Evolutionary conservation across 306 rosid species (phyloP).

Genomic region (Vigna mungo): DNA sequence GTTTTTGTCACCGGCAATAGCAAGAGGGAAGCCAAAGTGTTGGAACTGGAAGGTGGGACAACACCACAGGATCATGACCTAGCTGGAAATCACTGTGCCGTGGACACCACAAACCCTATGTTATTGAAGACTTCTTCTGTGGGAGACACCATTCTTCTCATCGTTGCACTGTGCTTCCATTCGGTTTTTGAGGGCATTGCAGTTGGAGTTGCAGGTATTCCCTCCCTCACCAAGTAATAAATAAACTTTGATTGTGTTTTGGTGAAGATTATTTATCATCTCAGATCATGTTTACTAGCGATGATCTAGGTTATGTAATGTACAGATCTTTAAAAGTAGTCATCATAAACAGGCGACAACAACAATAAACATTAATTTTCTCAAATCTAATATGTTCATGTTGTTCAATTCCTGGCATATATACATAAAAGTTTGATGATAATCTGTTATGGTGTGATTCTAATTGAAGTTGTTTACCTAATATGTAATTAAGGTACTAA

Average conservation of each 20-base stretch:
- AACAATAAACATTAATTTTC: neutral
- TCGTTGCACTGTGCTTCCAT: slow-evolving; percentile 81
- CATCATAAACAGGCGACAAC: neutral
- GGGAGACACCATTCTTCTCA: slow-evolving; percentile 76
- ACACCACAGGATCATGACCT: slow-evolving; percentile 36
- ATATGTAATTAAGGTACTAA: slow-evolving; percentile 44
- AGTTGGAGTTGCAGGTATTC: slow-evolving; percentile 71
- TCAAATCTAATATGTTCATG: neutral
- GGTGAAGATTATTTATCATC: too few species aligned
- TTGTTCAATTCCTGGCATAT: neutral
- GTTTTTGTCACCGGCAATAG: slow-evolving; percentile 40
- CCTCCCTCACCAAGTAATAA: neutral
- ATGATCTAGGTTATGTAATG: too few species aligned
- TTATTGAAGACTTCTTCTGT: slow-evolving; percentile 59
- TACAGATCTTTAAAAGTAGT: neutral
- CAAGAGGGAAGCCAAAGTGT: slow-evolving; percentile 52
- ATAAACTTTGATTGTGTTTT: too few species aligned
- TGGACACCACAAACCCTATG: slow-evolving; percentile 28
- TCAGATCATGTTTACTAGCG: too few species aligned
- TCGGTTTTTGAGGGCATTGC: slow-evolving; percentile 87
- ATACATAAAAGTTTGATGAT: too few species aligned
- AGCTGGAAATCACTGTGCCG: neutral
- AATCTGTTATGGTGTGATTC: too few species aligned
- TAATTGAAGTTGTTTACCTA: neutral
- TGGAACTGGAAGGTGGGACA: slow-evolving; percentile 59